These are phyloP conservation scores for Elsinoe ampelina DNA, from an alignment of 2,329 filamentous ascomycete genomes.

Conservation along the genomic window DNA sequence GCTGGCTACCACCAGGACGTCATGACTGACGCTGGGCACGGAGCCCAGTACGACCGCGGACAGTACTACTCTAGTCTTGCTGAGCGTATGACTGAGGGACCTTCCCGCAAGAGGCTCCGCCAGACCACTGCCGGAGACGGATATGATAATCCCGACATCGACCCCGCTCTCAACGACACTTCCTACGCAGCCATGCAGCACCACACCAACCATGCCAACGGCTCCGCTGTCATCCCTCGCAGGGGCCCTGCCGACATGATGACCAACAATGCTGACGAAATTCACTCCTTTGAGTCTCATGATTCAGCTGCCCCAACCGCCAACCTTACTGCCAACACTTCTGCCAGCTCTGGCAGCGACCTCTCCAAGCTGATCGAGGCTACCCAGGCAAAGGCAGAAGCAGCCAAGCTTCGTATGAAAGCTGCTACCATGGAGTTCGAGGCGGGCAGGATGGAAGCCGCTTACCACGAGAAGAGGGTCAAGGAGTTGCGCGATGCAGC, in stretches of 20 bases:
- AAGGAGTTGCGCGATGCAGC: neutral
- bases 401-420: neutral
- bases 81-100: neutral
- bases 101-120: neutral
- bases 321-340: neutral
- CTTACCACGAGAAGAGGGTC: neutral
- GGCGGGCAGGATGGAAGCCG: neutral
- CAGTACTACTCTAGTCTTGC: neutral
- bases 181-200: neutral
- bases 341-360: neutral
- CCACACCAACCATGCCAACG: neutral
- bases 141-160: neutral
- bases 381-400: conserved; percentile 12
- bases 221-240: neutral
- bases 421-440: neutral
- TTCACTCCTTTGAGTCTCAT: neutral
- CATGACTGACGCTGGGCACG: neutral
- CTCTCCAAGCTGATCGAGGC: conserved; percentile 11
- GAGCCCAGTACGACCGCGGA: neutral
- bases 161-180: neutral
- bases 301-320: neutral
- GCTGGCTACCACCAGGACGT: conserved; percentile 1
- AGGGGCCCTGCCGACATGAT: neutral
- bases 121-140: neutral
- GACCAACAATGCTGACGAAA: neutral